Evolutionary conservation across 768 basidiomycete genomes (phyloP).

Genomic region (Leccinum broughii): DNA sequence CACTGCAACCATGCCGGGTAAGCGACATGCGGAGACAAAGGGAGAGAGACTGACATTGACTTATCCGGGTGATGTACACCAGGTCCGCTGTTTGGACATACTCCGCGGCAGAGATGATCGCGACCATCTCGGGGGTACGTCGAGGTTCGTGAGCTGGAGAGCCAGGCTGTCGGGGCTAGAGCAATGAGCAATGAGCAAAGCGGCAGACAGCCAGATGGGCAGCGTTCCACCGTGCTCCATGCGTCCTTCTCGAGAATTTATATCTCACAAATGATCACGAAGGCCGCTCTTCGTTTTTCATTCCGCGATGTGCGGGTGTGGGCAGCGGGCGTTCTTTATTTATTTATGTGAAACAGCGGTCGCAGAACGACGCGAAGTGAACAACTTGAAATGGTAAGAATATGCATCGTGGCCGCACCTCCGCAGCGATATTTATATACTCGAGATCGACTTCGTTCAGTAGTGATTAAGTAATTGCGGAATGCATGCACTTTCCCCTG

Average conservation of each 20-base stretch:
- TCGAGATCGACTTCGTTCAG: background rate
- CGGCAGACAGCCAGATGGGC: background rate
- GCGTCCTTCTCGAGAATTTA: background rate
- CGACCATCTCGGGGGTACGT: background rate
- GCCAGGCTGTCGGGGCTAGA: background rate
- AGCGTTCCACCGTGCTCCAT: background rate
- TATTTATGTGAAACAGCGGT: background rate
- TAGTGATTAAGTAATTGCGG: background rate
- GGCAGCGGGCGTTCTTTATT: background rate
- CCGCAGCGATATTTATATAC: background rate
- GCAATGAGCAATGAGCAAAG: background rate
- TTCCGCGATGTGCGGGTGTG: background rate
- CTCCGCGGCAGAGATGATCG: background rate
- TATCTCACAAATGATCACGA: background rate
- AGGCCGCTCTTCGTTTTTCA: background rate
- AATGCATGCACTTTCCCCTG: background rate
- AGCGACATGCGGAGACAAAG: background rate
- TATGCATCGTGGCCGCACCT: background rate
- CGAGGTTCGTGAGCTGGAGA: background rate
- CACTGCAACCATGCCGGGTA: slow-evolving; percentile 1
- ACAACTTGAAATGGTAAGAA: background rate
- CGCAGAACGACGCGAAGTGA: background rate
- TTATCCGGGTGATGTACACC: slow-evolving; percentile 5
- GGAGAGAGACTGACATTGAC: slow-evolving; percentile 14
- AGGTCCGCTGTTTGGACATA: background rate